Percentiles rank a stretch among this genome's conserved stretches.
Conservation (phyloP, 139 green algal genomes). For the Microglena sp. region DNA sequence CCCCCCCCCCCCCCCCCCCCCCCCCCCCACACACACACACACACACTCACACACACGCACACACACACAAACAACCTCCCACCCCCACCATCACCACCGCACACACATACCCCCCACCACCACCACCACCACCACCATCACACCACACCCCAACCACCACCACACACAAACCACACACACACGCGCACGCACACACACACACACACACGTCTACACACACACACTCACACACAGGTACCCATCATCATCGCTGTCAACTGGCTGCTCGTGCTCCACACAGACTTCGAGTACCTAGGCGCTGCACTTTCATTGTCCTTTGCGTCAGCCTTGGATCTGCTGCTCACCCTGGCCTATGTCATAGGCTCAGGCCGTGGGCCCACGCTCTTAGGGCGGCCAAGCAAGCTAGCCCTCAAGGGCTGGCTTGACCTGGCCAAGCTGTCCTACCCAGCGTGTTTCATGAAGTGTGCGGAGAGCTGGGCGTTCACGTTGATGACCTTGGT, state of each 20-base stretch:
- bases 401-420: conserved; percentile 17
- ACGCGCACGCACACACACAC: no score
- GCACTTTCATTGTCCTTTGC: conserved; percentile 8
- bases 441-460: conserved; percentile 26
- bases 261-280: conserved; percentile 11
- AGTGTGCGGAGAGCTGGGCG: conserved; percentile 24
- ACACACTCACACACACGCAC: no score
- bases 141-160: no score
- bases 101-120: no score
- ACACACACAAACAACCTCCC: no score
- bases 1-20: no score
- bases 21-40: no score
- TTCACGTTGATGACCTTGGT: conserved; percentile 21
- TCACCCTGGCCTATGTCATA: conserved; percentile 14
- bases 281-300: conserved; percentile 15
- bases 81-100: no score
- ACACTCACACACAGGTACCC: no score
- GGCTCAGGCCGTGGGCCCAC: background rate
- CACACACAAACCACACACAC: no score
- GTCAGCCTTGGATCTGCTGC: conserved; percentile 8
- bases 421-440: conserved; percentile 1
- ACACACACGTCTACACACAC: no score
- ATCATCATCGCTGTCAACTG: conserved; percentile 18
- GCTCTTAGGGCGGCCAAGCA: background rate
- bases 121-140: no score